These are phyloP conservation scores for Oryza glaberrima DNA, from an alignment of 176 grass and related monocot genomes.

Conservation along the genomic window DNA sequence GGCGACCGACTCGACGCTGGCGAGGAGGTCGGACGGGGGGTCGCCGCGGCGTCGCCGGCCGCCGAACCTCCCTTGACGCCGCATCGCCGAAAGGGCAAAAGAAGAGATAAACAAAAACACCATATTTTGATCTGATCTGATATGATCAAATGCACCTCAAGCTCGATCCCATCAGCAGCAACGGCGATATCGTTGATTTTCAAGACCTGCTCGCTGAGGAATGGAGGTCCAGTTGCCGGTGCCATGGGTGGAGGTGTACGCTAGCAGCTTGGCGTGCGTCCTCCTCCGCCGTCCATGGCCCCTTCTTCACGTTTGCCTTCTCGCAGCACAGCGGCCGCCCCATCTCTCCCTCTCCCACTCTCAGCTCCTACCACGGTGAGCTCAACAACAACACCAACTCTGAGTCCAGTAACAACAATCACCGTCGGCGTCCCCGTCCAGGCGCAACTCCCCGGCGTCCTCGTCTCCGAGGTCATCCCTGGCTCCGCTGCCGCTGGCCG, in stretches of 20 bases:
- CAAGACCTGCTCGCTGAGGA: constrained; percentile 81
- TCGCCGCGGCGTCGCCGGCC: too few species aligned
- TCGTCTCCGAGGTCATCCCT: too few species aligned
- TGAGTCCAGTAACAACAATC: not conserved
- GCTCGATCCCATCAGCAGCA: not conserved
- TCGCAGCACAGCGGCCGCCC: constrained; percentile 89
- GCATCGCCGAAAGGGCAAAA: not conserved
- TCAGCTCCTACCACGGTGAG: not conserved
- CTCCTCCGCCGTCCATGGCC: constrained; percentile 92
- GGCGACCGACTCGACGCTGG: too few species aligned
- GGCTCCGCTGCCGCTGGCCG: too few species aligned
- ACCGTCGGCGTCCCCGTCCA: too few species aligned
- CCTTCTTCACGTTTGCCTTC: constrained; percentile 89
- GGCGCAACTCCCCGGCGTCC: too few species aligned
- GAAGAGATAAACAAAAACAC: too few species aligned
- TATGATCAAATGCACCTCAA: not conserved
- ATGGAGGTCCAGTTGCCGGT: constrained; percentile 93
- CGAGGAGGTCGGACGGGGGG: too few species aligned
- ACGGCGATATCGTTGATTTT: not conserved
- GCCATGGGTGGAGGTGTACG: constrained; percentile 88
- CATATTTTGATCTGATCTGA: not conserved
- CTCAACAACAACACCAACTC: constrained; percentile 11
- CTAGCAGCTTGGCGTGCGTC: constrained; percentile 78
- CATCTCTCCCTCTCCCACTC: constrained; percentile 33
- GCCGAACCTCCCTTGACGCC: too few species aligned